phyloP scores from a whole-genome alignment of 73 alveolate species.

The Paramecium primaurelia region DNA sequence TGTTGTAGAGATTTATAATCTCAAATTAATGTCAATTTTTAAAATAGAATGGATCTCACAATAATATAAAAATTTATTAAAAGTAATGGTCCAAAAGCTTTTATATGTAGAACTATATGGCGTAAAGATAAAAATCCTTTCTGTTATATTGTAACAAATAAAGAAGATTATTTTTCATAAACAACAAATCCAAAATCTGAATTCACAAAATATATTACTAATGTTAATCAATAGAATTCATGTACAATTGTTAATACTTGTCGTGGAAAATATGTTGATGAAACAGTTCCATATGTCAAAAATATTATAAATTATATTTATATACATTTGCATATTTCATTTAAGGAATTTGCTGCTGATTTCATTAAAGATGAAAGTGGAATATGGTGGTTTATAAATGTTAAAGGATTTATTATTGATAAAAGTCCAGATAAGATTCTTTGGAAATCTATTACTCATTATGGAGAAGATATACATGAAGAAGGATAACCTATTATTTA shows the following conservation, averaged over 20 bases:
- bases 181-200: conserved; percentile 71
- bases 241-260: conserved; percentile 87
- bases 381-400: conserved; percentile 74
- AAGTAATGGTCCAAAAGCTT: conserved; percentile 95
- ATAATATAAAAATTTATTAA: conserved; percentile 88
- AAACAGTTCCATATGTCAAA: conserved; percentile 80
- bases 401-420: conserved; percentile 57
- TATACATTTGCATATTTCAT: conserved; percentile 71
- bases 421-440: conserved; percentile 62
- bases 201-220: conserved; percentile 79
- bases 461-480: conserved; percentile 60
- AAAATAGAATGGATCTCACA: conserved; percentile 47
- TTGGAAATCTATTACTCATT: conserved; percentile 46
- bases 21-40: background rate
- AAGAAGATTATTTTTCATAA: conserved; percentile 50
- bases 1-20: conserved; percentile 54
- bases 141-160: conserved; percentile 84
- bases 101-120: conserved; percentile 86
- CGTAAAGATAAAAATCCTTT: conserved; percentile 82
- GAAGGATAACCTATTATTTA: conserved; percentile 57
- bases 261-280: conserved; percentile 90
- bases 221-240: conserved; percentile 72
- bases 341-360: conserved; percentile 51
- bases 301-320: conserved; percentile 85
- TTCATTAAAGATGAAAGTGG: conserved; percentile 73